A percentile compares a stretch with the other conserved stretches of the same genome.
Conservation (phyloP, 83 land plant species). For the Picea abies region DNA sequence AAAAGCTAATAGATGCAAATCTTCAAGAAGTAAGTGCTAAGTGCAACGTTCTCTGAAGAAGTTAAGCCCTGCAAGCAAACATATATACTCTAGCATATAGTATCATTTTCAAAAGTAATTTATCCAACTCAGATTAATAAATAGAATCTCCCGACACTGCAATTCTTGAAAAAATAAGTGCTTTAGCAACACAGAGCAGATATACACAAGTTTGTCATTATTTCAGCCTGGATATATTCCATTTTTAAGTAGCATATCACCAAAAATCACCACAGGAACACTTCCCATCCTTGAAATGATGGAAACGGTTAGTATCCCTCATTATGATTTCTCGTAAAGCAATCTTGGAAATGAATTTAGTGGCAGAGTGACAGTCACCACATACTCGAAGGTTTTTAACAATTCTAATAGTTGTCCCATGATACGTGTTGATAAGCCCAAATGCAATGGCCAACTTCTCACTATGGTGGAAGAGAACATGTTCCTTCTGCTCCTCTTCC, state of each 20-base stretch:
- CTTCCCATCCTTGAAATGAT: background rate
- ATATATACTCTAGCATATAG: too few species aligned
- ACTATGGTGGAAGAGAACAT: background rate
- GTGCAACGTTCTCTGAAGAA: too few species aligned
- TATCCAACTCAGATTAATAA: too few species aligned
- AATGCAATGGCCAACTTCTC: slow-evolving; percentile 5
- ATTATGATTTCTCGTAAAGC: background rate
- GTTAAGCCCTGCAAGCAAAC: too few species aligned
- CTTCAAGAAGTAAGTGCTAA: too few species aligned
- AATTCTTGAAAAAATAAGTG: too few species aligned
- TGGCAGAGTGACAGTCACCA: slow-evolving; percentile 7
- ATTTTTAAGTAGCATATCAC: background rate
- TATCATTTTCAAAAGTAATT: too few species aligned
- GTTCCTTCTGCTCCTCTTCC: slow-evolving; percentile 9
- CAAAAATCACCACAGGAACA: slow-evolving; percentile 7
- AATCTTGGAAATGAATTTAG: slow-evolving; percentile 10
- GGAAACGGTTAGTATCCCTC: slow-evolving; percentile 11
- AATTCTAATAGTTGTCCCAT: background rate
- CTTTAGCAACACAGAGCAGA: too few species aligned
- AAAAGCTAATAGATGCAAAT: too few species aligned
- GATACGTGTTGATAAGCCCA: background rate
- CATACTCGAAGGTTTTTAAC: slow-evolving; percentile 2
- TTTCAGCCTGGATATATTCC: too few species aligned
- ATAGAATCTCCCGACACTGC: too few species aligned
- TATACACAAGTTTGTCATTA: too few species aligned